phyloP scores from a whole-genome alignment of 2,329 filamentous ascomycete species.

The Paracoccidioides lutzii region DNA sequence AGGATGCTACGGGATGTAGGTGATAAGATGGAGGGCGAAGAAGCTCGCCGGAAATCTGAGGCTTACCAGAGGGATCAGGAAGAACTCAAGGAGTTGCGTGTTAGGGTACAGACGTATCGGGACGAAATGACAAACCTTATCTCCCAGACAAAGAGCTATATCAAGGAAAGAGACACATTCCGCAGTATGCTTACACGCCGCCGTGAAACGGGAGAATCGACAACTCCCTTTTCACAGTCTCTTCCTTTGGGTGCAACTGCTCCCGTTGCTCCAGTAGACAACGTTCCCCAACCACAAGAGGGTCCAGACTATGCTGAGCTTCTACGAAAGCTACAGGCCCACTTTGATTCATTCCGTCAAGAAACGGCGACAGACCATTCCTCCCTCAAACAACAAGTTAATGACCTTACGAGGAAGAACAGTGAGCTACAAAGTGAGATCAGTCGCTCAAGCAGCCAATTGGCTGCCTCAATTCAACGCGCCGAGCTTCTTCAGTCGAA shows the following conservation, averaged over 20 bases:
- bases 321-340: constrained; percentile 73
- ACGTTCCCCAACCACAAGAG: constrained; percentile 40
- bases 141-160: constrained; percentile 79
- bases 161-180: constrained; percentile 95
- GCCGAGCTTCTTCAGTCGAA: constrained; percentile 85
- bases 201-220: constrained; percentile 47
- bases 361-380: constrained; percentile 72
- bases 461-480: constrained; percentile 67
- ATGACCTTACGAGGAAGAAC: constrained; percentile 70
- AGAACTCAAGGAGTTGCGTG: constrained; percentile 59
- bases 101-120: constrained; percentile 62
- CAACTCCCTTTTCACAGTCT: constrained; percentile 59
- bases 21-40: constrained; percentile 81
- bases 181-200: constrained; percentile 78
- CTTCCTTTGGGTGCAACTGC: constrained; percentile 43
- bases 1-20: constrained; percentile 73
- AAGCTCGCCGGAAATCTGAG: constrained; percentile 52
- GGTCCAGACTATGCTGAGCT: constrained; percentile 63
- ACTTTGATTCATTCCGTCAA: constrained; percentile 80
- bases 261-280: constrained; percentile 33
- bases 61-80: constrained; percentile 46
- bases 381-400: constrained; percentile 72
- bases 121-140: constrained; percentile 76
- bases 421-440: constrained; percentile 69
- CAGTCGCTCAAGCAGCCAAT: constrained; percentile 65